Percentiles rank a stretch among this genome's conserved stretches.
Evolutionary conservation across 192 early-diverging fungal species (phyloP).

Genomic region (Entrophospora sp.): DNA sequence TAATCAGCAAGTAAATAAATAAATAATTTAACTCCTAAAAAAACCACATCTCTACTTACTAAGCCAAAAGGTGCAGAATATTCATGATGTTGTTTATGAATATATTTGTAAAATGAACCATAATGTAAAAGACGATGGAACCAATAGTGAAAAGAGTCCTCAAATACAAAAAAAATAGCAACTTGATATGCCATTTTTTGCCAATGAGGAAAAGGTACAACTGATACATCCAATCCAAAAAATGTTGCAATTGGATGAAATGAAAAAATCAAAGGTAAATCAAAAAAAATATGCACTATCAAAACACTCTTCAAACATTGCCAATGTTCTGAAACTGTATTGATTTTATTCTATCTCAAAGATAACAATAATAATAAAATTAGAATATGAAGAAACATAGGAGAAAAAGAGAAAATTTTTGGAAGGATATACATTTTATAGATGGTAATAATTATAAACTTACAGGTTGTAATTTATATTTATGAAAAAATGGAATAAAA

Average conservation of each 20-base stretch:
- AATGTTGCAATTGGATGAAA: constrained; percentile 78
- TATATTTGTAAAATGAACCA: constrained; percentile 74
- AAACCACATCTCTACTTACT: background rate
- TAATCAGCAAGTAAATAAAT: background rate
- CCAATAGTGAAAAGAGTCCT: constrained; percentile 92
- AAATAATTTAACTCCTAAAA: background rate
- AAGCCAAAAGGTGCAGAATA: constrained; percentile 84
- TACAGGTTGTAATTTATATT: constrained; percentile 86
- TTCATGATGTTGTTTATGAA: constrained; percentile 95
- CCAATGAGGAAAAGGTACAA: constrained; percentile 73
- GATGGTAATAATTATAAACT: background rate
- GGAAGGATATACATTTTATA: background rate
- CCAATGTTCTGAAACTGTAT: constrained; percentile 58
- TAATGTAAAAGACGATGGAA: constrained; percentile 83
- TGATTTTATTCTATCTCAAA: constrained; percentile 44
- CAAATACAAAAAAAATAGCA: constrained; percentile 69
- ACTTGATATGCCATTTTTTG: constrained; percentile 56
- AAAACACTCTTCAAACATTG: constrained; percentile 66
- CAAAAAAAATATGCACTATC: constrained; percentile 67
- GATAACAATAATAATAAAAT: background rate
- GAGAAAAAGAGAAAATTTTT: background rate
- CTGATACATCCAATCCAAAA: constrained; percentile 78
- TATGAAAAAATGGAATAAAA: constrained; percentile 73
- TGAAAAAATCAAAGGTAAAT: constrained; percentile 79
- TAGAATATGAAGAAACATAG: background rate